phyloP scores from a whole-genome alignment of 208 protist species.

The Leishmania martiniquensis region DNA sequence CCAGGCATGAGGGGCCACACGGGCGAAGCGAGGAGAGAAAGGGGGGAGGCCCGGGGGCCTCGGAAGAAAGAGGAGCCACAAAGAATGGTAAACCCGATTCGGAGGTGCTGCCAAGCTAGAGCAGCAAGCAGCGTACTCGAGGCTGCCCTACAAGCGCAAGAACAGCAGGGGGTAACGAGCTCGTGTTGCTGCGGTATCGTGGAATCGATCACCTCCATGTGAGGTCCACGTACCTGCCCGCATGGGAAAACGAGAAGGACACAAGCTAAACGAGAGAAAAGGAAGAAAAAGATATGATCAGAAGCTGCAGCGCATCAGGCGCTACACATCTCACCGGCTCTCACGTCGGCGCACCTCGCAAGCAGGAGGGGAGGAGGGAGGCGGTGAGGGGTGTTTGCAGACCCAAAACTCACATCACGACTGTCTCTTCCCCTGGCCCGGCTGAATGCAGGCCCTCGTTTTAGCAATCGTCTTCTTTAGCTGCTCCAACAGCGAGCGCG shows the following conservation, averaged over 20 bases:
- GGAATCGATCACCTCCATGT: background rate
- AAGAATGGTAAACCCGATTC: background rate
- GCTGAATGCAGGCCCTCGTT: constrained; percentile 11
- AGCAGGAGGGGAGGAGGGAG: background rate
- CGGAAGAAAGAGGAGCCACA: too few relatives aligned
- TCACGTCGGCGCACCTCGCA: background rate
- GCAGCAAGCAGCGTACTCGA: background rate
- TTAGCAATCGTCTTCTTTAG: constrained; percentile 43
- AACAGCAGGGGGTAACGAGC: background rate
- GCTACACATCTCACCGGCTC: too few relatives aligned
- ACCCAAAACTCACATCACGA: background rate
- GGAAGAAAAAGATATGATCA: background rate
- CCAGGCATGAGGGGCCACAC: background rate
- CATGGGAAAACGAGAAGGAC: too few relatives aligned
- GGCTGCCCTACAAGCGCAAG: background rate
- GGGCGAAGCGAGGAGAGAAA: background rate
- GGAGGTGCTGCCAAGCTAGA: background rate
- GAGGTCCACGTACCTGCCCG: background rate
- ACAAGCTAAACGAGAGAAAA: too few relatives aligned
- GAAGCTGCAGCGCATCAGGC: background rate
- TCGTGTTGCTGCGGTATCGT: background rate
- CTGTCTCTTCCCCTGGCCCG: background rate
- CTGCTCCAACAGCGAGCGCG: constrained; percentile 27
- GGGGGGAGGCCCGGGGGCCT: background rate
- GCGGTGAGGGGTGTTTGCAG: too few relatives aligned